Conservation (phyloP, 1,284 basidiomycete genomes). For the Marasmius oreades region DNA sequence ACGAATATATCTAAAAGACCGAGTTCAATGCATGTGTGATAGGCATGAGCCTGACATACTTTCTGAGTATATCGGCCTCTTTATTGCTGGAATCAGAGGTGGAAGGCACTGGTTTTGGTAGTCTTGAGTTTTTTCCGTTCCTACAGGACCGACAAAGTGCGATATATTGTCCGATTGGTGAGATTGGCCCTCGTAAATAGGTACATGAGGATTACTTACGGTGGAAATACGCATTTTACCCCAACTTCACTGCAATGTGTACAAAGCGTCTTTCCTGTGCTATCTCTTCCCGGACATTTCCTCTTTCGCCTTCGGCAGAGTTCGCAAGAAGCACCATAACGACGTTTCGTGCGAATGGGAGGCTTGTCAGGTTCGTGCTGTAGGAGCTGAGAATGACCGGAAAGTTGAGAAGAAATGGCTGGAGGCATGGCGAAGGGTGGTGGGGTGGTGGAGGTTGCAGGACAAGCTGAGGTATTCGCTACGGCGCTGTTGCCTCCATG, state of each 20-base stretch:
- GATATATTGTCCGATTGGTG: background rate
- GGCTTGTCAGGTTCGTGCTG: background rate
- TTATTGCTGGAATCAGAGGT: background rate
- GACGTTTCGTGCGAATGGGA: constrained; percentile 14
- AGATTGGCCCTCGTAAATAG: background rate
- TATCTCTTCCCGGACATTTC: constrained; percentile 13
- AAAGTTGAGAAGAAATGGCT: background rate
- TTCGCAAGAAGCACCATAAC: constrained; percentile 16
- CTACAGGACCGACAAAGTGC: constrained; percentile 2
- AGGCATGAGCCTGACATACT: constrained; percentile 1
- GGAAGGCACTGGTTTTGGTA: constrained; percentile 8
- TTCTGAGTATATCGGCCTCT: constrained; percentile 10
- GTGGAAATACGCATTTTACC: constrained; percentile 16
- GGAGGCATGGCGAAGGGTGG: background rate
- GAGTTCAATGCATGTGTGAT: background rate
- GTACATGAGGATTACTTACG: constrained; percentile 7
- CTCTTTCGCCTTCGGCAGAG: constrained; percentile 13
- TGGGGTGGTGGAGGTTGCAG: background rate
- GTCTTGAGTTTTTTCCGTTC: constrained; percentile 9
- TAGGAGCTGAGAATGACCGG: background rate
- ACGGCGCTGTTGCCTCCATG: background rate
- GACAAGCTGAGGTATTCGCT: background rate
- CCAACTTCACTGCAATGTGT: constrained; percentile 16
- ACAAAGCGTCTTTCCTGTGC: constrained; percentile 12
- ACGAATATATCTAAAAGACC: constrained; percentile 11